phyloP scores from a whole-genome alignment of 108 stramenopile genomes.

The Nitzschia putrida region DNA sequence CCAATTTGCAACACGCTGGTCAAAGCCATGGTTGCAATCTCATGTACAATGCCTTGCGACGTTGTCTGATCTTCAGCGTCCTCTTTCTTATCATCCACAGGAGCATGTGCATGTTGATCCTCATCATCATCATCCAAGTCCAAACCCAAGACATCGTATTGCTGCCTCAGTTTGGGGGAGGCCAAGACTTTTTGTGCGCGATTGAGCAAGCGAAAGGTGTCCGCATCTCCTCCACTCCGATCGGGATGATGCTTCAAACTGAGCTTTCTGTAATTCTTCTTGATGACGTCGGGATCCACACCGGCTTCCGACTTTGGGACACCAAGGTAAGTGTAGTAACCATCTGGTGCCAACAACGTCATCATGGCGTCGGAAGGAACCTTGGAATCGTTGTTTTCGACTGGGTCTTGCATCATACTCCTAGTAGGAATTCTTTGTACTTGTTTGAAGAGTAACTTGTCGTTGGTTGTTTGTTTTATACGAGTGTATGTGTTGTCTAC shows the following conservation, averaged over 20 bases:
- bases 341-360: slow-evolving; percentile 73
- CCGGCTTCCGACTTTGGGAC: slow-evolving; percentile 48
- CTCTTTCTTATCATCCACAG: slow-evolving; percentile 13
- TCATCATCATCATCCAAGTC: slow-evolving; percentile 86
- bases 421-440: neutral
- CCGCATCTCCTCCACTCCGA: slow-evolving; percentile 59
- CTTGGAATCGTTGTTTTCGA: neutral
- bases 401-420: neutral
- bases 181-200: slow-evolving; percentile 76
- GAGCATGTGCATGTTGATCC: slow-evolving; percentile 18
- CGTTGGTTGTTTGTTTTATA: neutral
- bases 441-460: neutral
- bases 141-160: slow-evolving; percentile 83
- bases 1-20: slow-evolving; percentile 70
- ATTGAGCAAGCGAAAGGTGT: slow-evolving; percentile 77
- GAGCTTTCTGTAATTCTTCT: slow-evolving; percentile 77
- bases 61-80: slow-evolving; percentile 22
- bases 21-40: slow-evolving; percentile 69
- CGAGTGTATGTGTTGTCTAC: too few species aligned
- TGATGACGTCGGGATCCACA: slow-evolving; percentile 66
- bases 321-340: slow-evolving; percentile 78
- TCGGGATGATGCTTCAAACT: slow-evolving; percentile 58
- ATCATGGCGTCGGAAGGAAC: slow-evolving; percentile 61
- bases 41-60: slow-evolving; percentile 64
- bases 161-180: slow-evolving; percentile 66